Percentiles rank a stretch among this genome's conserved stretches.
These are phyloP conservation scores for Sporothrix protearum DNA, from an alignment of 2,329 filamentous ascomycete genomes.

Conservation along the genomic window DNA sequence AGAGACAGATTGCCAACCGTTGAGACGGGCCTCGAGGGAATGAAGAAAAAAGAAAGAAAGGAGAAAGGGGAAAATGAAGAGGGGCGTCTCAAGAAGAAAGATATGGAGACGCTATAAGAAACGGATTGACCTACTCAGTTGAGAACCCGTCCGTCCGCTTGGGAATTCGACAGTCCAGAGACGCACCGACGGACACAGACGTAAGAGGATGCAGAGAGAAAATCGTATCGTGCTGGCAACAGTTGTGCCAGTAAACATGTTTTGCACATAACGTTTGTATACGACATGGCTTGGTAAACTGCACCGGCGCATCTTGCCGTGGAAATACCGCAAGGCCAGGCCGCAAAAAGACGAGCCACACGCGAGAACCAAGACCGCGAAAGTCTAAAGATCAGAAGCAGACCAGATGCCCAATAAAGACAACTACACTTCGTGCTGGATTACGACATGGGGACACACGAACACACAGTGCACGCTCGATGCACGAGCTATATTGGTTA, in stretches of 20 bases:
- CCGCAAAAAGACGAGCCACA: not conserved
- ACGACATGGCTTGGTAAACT: not conserved
- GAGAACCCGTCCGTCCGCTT: slow-evolving; percentile 3
- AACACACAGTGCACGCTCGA: not conserved
- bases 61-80: not conserved
- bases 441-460: not conserved
- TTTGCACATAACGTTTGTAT: not conserved
- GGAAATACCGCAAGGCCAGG: not conserved
- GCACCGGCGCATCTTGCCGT: not conserved
- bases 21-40: not conserved
- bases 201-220: not conserved
- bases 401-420: no score
- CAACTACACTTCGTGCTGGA: not conserved
- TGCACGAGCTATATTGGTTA: not conserved
- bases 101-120: not conserved
- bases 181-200: not conserved
- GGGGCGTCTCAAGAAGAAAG: slow-evolving; percentile 3
- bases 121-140: slow-evolving; percentile 12
- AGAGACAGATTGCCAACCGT: not conserved
- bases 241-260: not conserved
- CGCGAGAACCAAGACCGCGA: not conserved
- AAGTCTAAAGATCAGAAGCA: not conserved
- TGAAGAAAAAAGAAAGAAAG: not conserved
- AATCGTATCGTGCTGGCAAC: not conserved
- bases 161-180: not conserved